Conservation (phyloP, 352 stramenopile species). For the Pythium phragmiticola region DNA sequence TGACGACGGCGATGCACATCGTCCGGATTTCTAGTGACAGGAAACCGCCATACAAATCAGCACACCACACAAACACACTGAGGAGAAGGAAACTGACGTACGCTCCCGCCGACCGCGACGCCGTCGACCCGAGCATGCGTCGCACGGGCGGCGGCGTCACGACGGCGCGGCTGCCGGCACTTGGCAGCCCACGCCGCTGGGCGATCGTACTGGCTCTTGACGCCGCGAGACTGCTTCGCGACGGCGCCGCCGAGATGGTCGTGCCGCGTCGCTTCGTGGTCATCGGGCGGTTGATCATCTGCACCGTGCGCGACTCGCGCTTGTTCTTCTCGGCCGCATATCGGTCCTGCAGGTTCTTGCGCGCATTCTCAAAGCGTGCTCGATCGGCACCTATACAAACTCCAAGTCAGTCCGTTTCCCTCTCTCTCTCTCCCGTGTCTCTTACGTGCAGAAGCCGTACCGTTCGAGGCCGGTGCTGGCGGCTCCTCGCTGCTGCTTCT, state of each 20-base stretch:
- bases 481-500: neutral
- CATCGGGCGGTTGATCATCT: conserved; percentile 66
- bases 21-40: conserved; percentile 15
- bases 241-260: conserved; percentile 63
- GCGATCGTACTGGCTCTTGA: conserved; percentile 16
- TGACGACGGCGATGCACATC: conserved; percentile 17
- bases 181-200: conserved; percentile 1
- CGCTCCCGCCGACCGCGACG: conserved; percentile 10
- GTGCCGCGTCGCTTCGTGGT: conserved; percentile 43
- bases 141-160: conserved; percentile 18
- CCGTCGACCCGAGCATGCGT: conserved; percentile 10
- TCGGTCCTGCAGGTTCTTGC: conserved; percentile 70
- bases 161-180: neutral
- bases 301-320: conserved; percentile 66
- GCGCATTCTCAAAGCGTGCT: conserved; percentile 61
- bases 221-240: conserved; percentile 39
- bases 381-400: conserved; percentile 30
- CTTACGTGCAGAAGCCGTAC: neutral
- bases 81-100: conserved; percentile 8
- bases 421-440: neutral
- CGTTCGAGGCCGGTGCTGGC: conserved; percentile 10
- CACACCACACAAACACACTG: neutral
- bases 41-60: neutral
- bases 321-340: conserved; percentile 76
- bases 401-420: neutral